phyloP scores from a whole-genome alignment of 371 early-diverging fungal species.

The Rhizomucor miehei region DNA sequence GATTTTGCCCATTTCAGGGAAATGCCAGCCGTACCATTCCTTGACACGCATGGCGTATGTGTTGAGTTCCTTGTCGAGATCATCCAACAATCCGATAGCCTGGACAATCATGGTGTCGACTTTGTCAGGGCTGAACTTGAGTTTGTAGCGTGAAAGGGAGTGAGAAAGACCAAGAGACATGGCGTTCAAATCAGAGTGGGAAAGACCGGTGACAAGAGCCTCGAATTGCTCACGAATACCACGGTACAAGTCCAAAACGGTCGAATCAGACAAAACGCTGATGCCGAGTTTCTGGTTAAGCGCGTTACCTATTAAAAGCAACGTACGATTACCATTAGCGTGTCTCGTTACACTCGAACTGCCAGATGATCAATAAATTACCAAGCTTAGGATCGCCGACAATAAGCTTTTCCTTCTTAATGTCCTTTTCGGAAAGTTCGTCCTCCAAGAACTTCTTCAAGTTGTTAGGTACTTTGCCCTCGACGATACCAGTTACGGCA shows the following conservation, averaged over 20 bases:
- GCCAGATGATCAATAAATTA: constrained; percentile 21
- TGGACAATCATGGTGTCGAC: constrained; percentile 96
- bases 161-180: constrained; percentile 82
- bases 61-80: constrained; percentile 96
- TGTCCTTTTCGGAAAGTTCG: constrained; percentile 79
- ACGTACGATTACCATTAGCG: background rate
- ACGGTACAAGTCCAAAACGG: constrained; percentile 88
- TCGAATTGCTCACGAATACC: constrained; percentile 89
- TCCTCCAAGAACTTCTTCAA: constrained; percentile 88
- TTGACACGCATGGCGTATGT: constrained; percentile 96
- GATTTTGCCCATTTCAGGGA: constrained; percentile 86
- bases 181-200: constrained; percentile 77
- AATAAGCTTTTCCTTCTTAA: constrained; percentile 87
- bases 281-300: constrained; percentile 93
- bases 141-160: constrained; percentile 85
- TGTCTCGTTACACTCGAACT: background rate
- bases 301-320: constrained; percentile 52
- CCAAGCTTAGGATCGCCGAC: constrained; percentile 96
- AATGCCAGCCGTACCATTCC: constrained; percentile 95
- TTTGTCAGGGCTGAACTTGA: constrained; percentile 92
- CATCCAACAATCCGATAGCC: constrained; percentile 90
- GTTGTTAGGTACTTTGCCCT: constrained; percentile 91
- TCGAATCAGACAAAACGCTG: constrained; percentile 83
- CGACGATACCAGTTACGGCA: constrained; percentile 92
- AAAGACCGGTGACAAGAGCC: constrained; percentile 66